Evolutionary conservation across 1,284 basidiomycete genomes (phyloP).

Genomic region (Vanrija pseudolonga): DNA sequence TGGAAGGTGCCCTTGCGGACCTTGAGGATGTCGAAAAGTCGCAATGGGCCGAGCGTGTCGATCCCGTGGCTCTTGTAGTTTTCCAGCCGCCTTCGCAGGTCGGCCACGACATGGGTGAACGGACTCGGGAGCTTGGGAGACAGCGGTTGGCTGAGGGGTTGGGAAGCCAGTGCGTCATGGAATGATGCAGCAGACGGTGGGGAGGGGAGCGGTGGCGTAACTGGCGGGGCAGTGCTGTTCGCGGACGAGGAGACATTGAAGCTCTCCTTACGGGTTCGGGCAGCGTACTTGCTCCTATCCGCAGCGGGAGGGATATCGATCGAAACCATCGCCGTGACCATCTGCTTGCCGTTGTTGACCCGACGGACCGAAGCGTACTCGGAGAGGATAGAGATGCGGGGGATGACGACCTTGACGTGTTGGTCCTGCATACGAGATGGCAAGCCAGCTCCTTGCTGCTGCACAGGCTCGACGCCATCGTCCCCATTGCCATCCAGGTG

Average conservation of each 20-base stretch:
- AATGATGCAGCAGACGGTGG: slow-evolving; percentile 22
- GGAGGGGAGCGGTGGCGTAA: slow-evolving; percentile 25
- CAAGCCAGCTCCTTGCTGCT: background rate
- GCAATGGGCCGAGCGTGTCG: slow-evolving; percentile 72
- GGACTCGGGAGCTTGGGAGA: slow-evolving; percentile 11
- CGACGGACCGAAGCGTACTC: slow-evolving; percentile 79
- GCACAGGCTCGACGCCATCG: slow-evolving; percentile 59
- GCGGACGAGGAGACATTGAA: slow-evolving; percentile 20
- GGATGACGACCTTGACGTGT: slow-evolving; percentile 67
- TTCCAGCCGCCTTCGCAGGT: slow-evolving; percentile 78
- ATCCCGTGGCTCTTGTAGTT: slow-evolving; percentile 93
- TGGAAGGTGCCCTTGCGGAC: slow-evolving; percentile 82
- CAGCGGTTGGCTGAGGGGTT: background rate
- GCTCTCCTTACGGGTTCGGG: slow-evolving; percentile 24
- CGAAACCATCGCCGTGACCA: slow-evolving; percentile 82
- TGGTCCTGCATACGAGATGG: slow-evolving; percentile 42
- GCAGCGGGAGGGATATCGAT: slow-evolving; percentile 80
- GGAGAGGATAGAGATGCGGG: slow-evolving; percentile 79
- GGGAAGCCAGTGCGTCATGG: slow-evolving; percentile 10
- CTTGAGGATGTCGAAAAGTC: slow-evolving; percentile 84
- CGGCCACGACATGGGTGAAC: slow-evolving; percentile 75
- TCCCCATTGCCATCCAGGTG: slow-evolving; percentile 64
- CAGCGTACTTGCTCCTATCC: slow-evolving; percentile 30
- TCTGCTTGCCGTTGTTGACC: slow-evolving; percentile 57
- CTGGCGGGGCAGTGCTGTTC: slow-evolving; percentile 18